Conservation (phyloP, 805 yeast species). For the Peterozyma toletana region DNA sequence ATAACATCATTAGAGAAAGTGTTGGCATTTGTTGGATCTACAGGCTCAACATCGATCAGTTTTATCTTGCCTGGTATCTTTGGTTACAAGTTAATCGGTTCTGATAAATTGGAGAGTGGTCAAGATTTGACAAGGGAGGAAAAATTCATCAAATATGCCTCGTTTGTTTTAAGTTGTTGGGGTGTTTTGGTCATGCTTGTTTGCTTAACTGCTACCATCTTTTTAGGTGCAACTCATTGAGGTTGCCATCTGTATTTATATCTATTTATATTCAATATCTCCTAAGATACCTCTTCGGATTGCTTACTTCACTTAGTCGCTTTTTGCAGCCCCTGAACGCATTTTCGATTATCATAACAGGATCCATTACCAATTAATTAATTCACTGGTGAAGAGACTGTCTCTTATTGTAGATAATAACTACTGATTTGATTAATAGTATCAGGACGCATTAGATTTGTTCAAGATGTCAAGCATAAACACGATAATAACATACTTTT, state of each 20-base stretch:
- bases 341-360: too few species aligned
- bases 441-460: too few species aligned
- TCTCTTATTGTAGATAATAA: too few species aligned
- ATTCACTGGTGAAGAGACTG: too few species aligned
- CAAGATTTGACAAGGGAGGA: constrained; percentile 12
- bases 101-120: constrained; percentile 20
- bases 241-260: background rate
- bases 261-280: too few species aligned
- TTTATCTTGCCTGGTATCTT: constrained; percentile 86
- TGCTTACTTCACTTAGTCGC: too few species aligned
- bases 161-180: constrained; percentile 54
- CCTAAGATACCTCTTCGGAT: too few species aligned
- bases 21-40: constrained; percentile 83
- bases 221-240: constrained; percentile 23
- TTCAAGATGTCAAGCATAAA: too few species aligned
- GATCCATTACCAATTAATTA: too few species aligned
- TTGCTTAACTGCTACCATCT: constrained; percentile 38
- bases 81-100: constrained; percentile 67
- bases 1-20: constrained; percentile 75
- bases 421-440: too few species aligned
- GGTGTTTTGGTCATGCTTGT: constrained; percentile 66
- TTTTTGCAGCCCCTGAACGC: too few species aligned
- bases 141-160: constrained; percentile 31
- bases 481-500: too few species aligned
- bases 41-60: constrained; percentile 89